phyloP scores from a whole-genome alignment of 148 eudicot species.

The Rhododendron henanense region DNA sequence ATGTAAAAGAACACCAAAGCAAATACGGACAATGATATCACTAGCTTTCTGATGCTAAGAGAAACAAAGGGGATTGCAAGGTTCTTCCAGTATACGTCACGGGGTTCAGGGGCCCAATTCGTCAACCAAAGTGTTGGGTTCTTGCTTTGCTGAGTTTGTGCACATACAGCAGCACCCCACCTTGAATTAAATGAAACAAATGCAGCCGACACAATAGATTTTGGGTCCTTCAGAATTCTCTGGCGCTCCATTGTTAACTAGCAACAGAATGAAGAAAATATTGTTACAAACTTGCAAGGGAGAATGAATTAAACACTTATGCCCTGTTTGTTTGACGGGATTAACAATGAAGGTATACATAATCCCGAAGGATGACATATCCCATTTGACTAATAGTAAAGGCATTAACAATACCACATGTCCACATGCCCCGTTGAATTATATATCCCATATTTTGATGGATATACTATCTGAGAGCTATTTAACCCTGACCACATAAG shows the following conservation, averaged over 20 bases:
- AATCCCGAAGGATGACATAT: neutral
- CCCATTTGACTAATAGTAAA: neutral
- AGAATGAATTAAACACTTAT: neutral
- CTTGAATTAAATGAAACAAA: constrained; percentile 96
- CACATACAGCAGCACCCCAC: constrained; percentile 98
- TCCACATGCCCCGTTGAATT: neutral
- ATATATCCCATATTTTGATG: neutral
- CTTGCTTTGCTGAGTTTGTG: constrained; percentile 88
- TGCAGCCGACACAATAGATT: constrained; percentile 60
- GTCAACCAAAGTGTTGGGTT: constrained; percentile 88
- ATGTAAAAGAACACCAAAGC: constrained; percentile 88
- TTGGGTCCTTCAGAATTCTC: constrained; percentile 66
- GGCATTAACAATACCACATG: neutral
- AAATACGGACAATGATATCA: constrained; percentile 65
- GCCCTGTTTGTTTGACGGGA: neutral
- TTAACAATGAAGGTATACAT: neutral
- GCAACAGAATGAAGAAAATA: constrained; percentile 2
- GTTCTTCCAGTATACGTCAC: constrained; percentile 90
- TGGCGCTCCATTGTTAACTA: constrained; percentile 85
- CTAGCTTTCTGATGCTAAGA: constrained; percentile 62
- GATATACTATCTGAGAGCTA: neutral
- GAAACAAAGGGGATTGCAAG: constrained; percentile 82
- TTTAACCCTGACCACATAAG: neutral
- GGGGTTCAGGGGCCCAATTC: constrained; percentile 98
- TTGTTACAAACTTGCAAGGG: neutral